phyloP scores from a whole-genome alignment of 31 red algal genomes.

The Asparagopsis taxiformis region DNA sequence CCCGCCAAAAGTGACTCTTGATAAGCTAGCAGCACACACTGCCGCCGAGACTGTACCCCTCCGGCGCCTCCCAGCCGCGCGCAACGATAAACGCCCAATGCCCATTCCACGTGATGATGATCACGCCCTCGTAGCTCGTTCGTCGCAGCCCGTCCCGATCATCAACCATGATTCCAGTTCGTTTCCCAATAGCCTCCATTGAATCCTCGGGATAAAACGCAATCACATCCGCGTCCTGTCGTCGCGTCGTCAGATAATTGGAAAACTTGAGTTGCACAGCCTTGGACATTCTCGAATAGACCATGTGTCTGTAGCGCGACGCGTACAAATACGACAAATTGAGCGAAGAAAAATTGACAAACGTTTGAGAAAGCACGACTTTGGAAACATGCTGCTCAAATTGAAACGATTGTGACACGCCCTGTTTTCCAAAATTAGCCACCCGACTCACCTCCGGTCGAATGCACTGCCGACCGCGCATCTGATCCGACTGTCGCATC shows the following conservation, averaged over 20 bases:
- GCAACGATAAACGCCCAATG: constrained; percentile 66
- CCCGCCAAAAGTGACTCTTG: background rate
- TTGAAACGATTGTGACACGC: constrained; percentile 41
- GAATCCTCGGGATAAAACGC: constrained; percentile 39
- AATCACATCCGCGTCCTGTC: constrained; percentile 37
- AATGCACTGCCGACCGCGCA: constrained; percentile 35
- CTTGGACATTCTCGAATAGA: constrained; percentile 38
- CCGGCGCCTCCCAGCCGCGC: constrained; percentile 37
- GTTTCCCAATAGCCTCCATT: constrained; percentile 55
- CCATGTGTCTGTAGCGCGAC: constrained; percentile 17
- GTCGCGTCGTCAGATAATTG: constrained; percentile 48
- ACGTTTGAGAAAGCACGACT: constrained; percentile 10
- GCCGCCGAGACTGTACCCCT: constrained; percentile 5
- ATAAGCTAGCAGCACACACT: constrained; percentile 16
- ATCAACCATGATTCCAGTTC: constrained; percentile 59
- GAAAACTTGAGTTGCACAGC: constrained; percentile 44
- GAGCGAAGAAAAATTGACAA: constrained; percentile 17
- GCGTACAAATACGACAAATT: constrained; percentile 39
- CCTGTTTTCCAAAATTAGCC: constrained; percentile 51
- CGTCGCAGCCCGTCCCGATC: constrained; percentile 47
- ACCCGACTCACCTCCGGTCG: constrained; percentile 57
- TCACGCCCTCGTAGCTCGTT: constrained; percentile 63
- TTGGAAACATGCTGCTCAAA: constrained; percentile 42
- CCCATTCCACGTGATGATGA: constrained; percentile 61
- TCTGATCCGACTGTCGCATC: constrained; percentile 33